Evolutionary conservation across 1,139 yeast genomes (phyloP).

Genomic region (Geotrichum phurueaensis): DNA sequence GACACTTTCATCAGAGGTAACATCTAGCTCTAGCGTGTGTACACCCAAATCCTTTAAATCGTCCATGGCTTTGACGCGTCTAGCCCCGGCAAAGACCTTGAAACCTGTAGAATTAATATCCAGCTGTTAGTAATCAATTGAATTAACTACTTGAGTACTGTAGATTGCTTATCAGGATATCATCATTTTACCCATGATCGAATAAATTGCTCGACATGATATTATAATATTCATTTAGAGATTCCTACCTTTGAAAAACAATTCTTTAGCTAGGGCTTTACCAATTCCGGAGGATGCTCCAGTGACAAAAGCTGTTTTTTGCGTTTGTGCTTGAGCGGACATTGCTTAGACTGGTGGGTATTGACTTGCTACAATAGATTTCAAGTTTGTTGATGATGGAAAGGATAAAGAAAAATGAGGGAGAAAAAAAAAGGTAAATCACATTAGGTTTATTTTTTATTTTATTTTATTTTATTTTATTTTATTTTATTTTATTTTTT

Average conservation of each 20-base stretch:
- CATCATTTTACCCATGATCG: background rate
- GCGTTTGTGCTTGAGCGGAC: background rate
- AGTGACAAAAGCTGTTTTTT: constrained; percentile 51
- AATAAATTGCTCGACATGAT: background rate
- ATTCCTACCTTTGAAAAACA: constrained; percentile 42
- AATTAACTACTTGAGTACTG: too few relatives aligned
- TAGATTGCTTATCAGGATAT: background rate
- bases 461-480: too few relatives aligned
- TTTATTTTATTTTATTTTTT: too few relatives aligned
- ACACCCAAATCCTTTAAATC: constrained; percentile 42
- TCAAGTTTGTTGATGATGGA: background rate
- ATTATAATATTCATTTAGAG: background rate
- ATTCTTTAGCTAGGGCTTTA: constrained; percentile 55
- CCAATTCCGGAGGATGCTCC: constrained; percentile 87
- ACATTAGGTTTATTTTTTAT: too few relatives aligned
- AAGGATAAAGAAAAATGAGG: background rate
- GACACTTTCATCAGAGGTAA: constrained; percentile 50
- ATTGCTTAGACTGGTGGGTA: background rate
- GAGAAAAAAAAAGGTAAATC: background rate
- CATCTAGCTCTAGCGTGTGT: constrained; percentile 44
- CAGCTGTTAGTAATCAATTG: background rate
- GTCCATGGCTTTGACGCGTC: constrained; percentile 60
- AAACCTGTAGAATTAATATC: constrained; percentile 39
- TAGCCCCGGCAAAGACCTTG: constrained; percentile 66
- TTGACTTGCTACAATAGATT: background rate